Evolutionary conservation across 306 rosid genomes (phyloP), one percentile per base, ranked within the genome.

Genomic region (Biancaea sappan): DNA sequence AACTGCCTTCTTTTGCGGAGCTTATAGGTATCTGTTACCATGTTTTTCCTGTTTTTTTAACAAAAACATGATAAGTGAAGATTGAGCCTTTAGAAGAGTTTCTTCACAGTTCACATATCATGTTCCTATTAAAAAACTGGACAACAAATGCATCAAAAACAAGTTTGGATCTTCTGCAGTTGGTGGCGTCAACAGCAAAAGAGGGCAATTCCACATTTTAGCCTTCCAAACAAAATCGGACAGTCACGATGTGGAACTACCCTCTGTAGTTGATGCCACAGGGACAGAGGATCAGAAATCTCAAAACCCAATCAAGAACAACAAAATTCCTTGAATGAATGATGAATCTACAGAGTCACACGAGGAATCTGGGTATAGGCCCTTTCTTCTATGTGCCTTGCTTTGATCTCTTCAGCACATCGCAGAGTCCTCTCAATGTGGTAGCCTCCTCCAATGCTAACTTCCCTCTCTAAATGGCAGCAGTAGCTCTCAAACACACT

Each of bases 401-500:
- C 75, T 72, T 87, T 93, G 80, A 93, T 87, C 72, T 88, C 96
- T 76, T 86, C 96, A 0, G 96, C 96, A 74, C 95, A 93, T 75
- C 98, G 50, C 19, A 93, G 46, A 32, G 98, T 86, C 73, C 83
- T 87, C 79, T 93, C 98, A 51, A 90, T 87, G 19, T 93, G 95
- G 77, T 90, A 93, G 1, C 90, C 96, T 78, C 98, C 98, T 44
- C 98, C 98, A 67, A 86, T 86, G 76, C 96, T 79, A 5, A 93
- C 98, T 79, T 93, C 98, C 71, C 98, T 93, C 71, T 93, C 96
- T 46, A 93, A 81, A 79, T 93, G 98, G 26, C 90, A 68, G 46
- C 98, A 93, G 79, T 93, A 93, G 74, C 98, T 93, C 86, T 93
- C 95, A 66, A 93, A 93, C 61, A 93, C 91, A 86, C 98, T 93